Conservation (phyloP, 176 grass and related monocot species). For the Typha latifolia region DNA sequence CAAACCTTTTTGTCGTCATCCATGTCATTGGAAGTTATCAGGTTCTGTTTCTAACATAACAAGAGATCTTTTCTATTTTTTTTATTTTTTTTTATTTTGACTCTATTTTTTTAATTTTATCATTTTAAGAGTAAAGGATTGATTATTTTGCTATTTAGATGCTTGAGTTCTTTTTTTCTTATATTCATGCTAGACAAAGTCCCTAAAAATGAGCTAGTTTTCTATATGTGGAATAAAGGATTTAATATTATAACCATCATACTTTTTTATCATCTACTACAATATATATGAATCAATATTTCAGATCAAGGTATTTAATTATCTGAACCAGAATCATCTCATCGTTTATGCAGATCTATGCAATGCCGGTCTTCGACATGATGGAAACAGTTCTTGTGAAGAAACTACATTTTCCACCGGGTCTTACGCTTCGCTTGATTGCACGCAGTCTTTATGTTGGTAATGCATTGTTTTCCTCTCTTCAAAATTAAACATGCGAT, state of each 20-base stretch:
- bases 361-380: constrained; percentile 53
- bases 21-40: constrained; percentile 52
- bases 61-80: background rate
- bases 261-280: no score
- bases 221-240: no score
- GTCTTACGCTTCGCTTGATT: constrained; percentile 9
- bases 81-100: background rate
- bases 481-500: background rate
- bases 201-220: no score
- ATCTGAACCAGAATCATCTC: no score
- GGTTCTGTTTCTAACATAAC: background rate
- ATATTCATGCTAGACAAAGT: no score
- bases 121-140: no score
- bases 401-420: constrained; percentile 1
- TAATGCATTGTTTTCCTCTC: background rate
- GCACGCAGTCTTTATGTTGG: constrained; percentile 18
- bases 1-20: constrained; percentile 30
- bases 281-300: no score
- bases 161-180: no score
- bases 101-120: background rate
- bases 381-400: constrained; percentile 35
- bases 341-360: constrained; percentile 10
- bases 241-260: no score
- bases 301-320: no score
- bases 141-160: no score